These are phyloP conservation scores for Cladosporium sp. DNA, from an alignment of 2,329 filamentous ascomycete species.

Conservation along the genomic window DNA sequence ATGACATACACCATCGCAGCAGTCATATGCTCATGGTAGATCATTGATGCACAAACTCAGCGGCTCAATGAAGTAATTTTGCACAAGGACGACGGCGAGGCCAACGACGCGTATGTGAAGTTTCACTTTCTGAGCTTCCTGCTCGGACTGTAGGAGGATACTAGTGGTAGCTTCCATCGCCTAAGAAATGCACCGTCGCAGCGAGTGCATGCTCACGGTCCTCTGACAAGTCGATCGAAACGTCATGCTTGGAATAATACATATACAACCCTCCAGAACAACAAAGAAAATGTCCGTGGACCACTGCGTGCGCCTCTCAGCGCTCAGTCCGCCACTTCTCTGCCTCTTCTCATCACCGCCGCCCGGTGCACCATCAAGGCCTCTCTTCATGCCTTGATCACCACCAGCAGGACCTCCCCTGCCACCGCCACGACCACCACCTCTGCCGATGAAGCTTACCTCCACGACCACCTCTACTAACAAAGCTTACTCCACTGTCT, in stretches of 20 bases:
- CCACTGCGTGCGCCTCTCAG: not conserved
- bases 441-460: slow-evolving; percentile 11
- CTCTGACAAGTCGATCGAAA: slow-evolving; percentile 5
- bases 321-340: slow-evolving; percentile 2
- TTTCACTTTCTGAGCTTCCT: not conserved
- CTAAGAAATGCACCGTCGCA: slow-evolving; percentile 9
- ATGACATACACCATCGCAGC: no score
- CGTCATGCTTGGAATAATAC: not conserved
- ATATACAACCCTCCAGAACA: not conserved
- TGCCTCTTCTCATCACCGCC: slow-evolving; percentile 14
- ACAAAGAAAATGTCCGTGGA: no score
- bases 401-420: not conserved
- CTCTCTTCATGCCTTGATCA: slow-evolving; percentile 3
- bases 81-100: no score
- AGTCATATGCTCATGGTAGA: no score
- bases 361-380: not conserved
- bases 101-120: not conserved
- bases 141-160: not conserved
- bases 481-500: slow-evolving; percentile 11
- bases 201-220: slow-evolving; percentile 11
- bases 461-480: no score
- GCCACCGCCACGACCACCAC: slow-evolving; percentile 20
- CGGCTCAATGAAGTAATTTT: not conserved
- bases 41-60: not conserved
- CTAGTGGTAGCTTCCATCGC: not conserved